These are phyloP conservation scores for Ascomycota sp. DNA, from an alignment of 2,329 filamentous ascomycete species.

Conservation along the genomic window DNA sequence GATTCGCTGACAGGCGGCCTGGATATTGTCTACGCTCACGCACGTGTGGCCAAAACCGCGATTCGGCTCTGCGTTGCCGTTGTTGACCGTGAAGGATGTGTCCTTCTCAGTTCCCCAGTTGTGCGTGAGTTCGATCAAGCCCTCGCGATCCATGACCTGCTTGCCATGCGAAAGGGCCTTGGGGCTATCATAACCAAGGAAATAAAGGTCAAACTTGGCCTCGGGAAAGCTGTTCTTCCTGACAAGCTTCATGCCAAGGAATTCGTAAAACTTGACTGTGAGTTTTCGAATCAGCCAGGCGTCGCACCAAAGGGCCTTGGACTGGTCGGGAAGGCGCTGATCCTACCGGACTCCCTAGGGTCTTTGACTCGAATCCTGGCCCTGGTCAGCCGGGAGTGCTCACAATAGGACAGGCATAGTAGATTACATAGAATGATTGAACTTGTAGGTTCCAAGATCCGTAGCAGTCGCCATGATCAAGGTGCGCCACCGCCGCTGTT, in stretches of 20 bases:
- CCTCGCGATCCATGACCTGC: conserved; percentile 59
- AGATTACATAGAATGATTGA: conserved; percentile 66
- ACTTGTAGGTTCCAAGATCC: conserved; percentile 54
- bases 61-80: conserved; percentile 75
- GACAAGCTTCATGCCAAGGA: conserved; percentile 68
- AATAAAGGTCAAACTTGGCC: conserved; percentile 85
- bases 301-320: neutral
- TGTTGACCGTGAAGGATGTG: conserved; percentile 55
- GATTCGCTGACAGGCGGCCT: conserved; percentile 71
- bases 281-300: neutral
- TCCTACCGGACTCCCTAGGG: conserved; percentile 52
- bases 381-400: conserved; percentile 2
- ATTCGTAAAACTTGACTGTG: conserved; percentile 75
- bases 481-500: too few relatives aligned
- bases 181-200: conserved; percentile 68
- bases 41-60: conserved; percentile 72
- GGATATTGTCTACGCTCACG: conserved; percentile 62
- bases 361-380: conserved; percentile 80
- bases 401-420: neutral
- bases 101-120: conserved; percentile 81
- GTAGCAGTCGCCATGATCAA: conserved; percentile 42
- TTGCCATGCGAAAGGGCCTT: conserved; percentile 50
- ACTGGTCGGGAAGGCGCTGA: conserved; percentile 1
- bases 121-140: conserved; percentile 66
- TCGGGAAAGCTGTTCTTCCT: conserved; percentile 66